Evolutionary conservation across 75 land plant genomes (phyloP).

Genomic region (Pinus tabuliformis): DNA sequence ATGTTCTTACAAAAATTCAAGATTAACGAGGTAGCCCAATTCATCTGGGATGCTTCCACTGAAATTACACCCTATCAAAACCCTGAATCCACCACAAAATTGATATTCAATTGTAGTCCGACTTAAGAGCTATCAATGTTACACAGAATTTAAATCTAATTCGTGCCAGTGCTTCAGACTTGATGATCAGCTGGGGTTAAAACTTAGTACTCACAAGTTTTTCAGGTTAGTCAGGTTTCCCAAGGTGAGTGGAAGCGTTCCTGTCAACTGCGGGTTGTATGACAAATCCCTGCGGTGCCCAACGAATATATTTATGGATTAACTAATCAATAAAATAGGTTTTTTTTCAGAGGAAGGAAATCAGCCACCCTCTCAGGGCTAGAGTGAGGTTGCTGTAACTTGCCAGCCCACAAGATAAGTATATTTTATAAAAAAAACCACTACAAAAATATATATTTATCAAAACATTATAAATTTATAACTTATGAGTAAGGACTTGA

Average conservation of each 20-base stretch:
- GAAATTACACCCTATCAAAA: slow-evolving; percentile 51
- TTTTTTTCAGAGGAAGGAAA: no score
- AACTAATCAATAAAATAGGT: not conserved
- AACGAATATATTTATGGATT: not conserved
- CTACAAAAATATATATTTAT: no score
- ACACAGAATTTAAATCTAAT: not conserved
- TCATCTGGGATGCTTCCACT: slow-evolving; percentile 51
- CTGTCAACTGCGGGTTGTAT: slow-evolving; percentile 44
- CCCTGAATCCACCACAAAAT: slow-evolving; percentile 22
- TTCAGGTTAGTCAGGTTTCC: slow-evolving; percentile 40
- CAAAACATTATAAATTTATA: no score
- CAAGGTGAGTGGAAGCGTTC: slow-evolving; percentile 36
- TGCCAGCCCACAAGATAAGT: no score
- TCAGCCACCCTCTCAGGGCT: no score
- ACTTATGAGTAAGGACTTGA: no score
- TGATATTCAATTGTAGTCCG: not conserved
- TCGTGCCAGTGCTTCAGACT: not conserved
- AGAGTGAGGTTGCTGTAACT: no score
- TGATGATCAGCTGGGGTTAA: not conserved
- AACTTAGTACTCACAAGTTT: slow-evolving; percentile 33
- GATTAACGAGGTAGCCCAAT: slow-evolving; percentile 38
- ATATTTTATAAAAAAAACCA: no score
- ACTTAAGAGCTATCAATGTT: not conserved
- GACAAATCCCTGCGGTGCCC: slow-evolving; percentile 50
- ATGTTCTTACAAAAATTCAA: slow-evolving; percentile 66